Base-by-base conservation (phyloP, 768 basidiomycete species). In the Tephrocybe sp. region DNA sequence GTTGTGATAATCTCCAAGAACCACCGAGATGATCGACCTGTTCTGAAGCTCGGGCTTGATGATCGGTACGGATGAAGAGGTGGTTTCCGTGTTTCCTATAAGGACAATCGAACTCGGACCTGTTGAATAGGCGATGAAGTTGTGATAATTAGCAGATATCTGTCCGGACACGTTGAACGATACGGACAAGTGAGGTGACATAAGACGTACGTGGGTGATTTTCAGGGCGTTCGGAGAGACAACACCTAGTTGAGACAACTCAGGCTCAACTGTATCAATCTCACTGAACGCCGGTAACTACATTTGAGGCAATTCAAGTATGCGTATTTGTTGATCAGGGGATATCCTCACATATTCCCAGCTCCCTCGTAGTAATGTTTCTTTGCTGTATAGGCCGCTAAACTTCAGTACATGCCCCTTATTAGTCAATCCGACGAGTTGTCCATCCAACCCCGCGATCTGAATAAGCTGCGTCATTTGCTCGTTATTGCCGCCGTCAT, bases 1-100 rank as follows among this genome's bases (percentile, higher is more conserved):
- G 61, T 77, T 84, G 70, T 98, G 96, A 65, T 95, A 97, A 67
- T 98, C 96, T 5, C 96, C 96, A 43, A 93, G 77, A 12, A 87
- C 86, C 47, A 96, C 84, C 43, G 91, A 90, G 52, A 98, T 95
- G 46, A 98, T 81, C 30, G 77, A 74, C 55, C 71, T 79, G 57
- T 88, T 78, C 59, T 97, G 92, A 24, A 98, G 71, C 27, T 76
- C 80, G 1, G 87, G 84, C 4, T 89, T 73, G 50, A 92, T 72
- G 27, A 71, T 75, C n/a, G 87, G 90, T 49, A 62, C 58, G 13
- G 69, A 72, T 18, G 67, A 64, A 11, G 69, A 49, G 28, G 69
- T 57, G 6, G 78, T 80, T n/a, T 71, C 63, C 12, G 68, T 70
- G 37, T 79, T 69, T 31, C 90, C 92, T 65, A 86, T 81, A 51